phyloP scores from a whole-genome alignment of 1,284 basidiomycete species.

The Leccinum fallax region DNA sequence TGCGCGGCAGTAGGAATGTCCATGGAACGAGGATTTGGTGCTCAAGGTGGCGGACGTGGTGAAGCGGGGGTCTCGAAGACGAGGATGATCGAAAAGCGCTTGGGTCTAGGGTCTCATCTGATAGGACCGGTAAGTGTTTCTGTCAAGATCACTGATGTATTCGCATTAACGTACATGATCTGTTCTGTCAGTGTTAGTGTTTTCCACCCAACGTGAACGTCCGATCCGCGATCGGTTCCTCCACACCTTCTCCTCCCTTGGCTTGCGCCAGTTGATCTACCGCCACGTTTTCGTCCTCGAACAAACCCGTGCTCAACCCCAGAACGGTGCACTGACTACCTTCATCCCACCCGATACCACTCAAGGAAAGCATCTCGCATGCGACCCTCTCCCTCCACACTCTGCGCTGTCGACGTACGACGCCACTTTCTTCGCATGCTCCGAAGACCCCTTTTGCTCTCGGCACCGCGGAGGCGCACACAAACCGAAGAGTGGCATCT shows the following conservation, averaged over 20 bases:
- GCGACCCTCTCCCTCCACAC: conserved; percentile 80
- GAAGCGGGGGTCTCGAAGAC: too few relatives aligned
- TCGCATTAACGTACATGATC: too few relatives aligned
- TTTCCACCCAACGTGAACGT: conserved; percentile 38
- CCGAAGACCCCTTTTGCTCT: conserved; percentile 53
- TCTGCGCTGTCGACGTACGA: conserved; percentile 65
- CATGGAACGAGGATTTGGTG: too few relatives aligned
- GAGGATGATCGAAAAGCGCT: too few relatives aligned
- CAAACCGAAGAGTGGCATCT: conserved; percentile 51
- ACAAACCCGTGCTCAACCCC: conserved; percentile 46
- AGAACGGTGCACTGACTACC: conserved; percentile 53
- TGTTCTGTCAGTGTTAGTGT: conserved; percentile 36
- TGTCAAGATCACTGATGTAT: too few relatives aligned
- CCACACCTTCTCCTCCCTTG: conserved; percentile 43
- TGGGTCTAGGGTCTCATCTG: too few relatives aligned
- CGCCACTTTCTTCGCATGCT: conserved; percentile 66
- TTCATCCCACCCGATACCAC: conserved; percentile 71
- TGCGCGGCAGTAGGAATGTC: too few relatives aligned
- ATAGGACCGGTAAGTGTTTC: too few relatives aligned
- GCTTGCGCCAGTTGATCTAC: conserved; percentile 58
- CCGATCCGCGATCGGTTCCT: conserved; percentile 44
- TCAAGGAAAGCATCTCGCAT: conserved; percentile 61
- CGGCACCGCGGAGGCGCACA: conserved; percentile 41
- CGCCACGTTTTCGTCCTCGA: conserved; percentile 78
- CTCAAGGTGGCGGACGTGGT: too few relatives aligned